Conservation (phyloP, 176 grass and related monocot genomes). For the Hordeum marinum region DNA sequence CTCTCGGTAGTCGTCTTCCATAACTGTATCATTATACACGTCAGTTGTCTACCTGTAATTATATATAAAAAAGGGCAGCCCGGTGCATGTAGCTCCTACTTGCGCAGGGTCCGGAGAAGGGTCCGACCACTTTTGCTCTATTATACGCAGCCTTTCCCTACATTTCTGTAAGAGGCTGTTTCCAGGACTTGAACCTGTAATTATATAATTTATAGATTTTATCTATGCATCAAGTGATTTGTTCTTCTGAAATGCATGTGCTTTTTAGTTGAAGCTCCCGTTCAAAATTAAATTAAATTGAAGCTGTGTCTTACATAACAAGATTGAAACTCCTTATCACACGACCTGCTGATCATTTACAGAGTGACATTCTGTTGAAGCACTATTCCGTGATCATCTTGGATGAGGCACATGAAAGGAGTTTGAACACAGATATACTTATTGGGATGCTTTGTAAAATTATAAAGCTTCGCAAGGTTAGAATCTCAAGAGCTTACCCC, state of each 20-base stretch:
- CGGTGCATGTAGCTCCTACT: too few species aligned
- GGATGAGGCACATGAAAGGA: conserved; percentile 96
- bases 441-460: conserved; percentile 85
- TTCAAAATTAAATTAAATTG: not conserved
- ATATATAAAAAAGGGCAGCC: too few species aligned
- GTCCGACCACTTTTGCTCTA: too few species aligned
- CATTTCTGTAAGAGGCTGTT: too few species aligned
- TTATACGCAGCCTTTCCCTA: too few species aligned
- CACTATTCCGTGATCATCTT: conserved; percentile 76
- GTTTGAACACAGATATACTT: conserved; percentile 85
- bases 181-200: too few species aligned
- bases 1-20: not conserved
- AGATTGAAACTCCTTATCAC: not conserved
- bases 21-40: not conserved
- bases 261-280: not conserved
- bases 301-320: not conserved
- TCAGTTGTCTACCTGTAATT: not conserved
- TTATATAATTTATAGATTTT: conserved; percentile 1
- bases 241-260: not conserved
- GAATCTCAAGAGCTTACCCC: conserved; percentile 16
- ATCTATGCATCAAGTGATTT: not conserved
- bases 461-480: conserved; percentile 60
- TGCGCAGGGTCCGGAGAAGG: too few species aligned
- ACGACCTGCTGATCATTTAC: conserved; percentile 15
- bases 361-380: conserved; percentile 78